phyloP scores from a whole-genome alignment of 805 yeast genomes.

The Teunomyces barrocoloradensis region DNA sequence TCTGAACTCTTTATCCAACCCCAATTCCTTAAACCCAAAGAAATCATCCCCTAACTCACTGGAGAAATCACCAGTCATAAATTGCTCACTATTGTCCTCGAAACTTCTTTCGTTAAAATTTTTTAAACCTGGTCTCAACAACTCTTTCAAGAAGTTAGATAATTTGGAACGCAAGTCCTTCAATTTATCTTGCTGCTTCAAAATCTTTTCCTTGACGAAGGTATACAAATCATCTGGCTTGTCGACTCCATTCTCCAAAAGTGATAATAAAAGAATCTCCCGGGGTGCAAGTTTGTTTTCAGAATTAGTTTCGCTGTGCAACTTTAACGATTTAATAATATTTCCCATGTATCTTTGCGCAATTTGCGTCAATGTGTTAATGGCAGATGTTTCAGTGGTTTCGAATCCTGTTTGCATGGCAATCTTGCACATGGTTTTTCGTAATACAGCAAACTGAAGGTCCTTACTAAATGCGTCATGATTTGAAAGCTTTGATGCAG shows the following conservation, averaged over 20 bases:
- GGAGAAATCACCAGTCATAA: slow-evolving; percentile 91
- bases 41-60: slow-evolving; percentile 94
- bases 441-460: slow-evolving; percentile 63
- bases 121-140: slow-evolving; percentile 76
- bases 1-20: slow-evolving; percentile 89
- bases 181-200: slow-evolving; percentile 67
- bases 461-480: slow-evolving; percentile 61
- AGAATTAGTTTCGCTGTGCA: slow-evolving; percentile 66
- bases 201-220: slow-evolving; percentile 69
- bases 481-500: slow-evolving; percentile 68
- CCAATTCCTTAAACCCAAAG: slow-evolving; percentile 94
- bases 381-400: slow-evolving; percentile 71
- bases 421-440: slow-evolving; percentile 69
- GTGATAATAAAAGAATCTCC: slow-evolving; percentile 57
- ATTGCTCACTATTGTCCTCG: slow-evolving; percentile 89
- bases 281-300: slow-evolving; percentile 35
- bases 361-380: slow-evolving; percentile 74
- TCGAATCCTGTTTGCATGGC: slow-evolving; percentile 94
- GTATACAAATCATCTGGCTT: slow-evolving; percentile 74
- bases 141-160: slow-evolving; percentile 68
- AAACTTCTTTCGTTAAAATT: slow-evolving; percentile 76
- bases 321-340: slow-evolving; percentile 64
- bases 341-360: slow-evolving; percentile 80
- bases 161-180: slow-evolving; percentile 66
- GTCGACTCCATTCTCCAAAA: slow-evolving; percentile 83